Conservation (phyloP, 2,329 filamentous ascomycete genomes). For the Colletotrichum truncatum region DNA sequence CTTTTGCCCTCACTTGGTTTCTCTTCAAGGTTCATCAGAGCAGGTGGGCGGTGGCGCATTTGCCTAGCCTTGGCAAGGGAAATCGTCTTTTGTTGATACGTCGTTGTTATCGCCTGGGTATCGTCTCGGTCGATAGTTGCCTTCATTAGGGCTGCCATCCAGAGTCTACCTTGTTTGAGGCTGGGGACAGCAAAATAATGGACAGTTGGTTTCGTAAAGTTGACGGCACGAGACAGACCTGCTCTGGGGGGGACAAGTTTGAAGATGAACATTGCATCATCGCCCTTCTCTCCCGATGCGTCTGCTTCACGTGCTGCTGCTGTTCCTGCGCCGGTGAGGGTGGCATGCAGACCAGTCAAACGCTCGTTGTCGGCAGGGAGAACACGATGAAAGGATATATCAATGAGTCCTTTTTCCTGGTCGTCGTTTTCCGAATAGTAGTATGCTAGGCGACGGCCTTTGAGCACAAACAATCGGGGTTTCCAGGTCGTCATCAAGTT, state of each 20-base stretch:
- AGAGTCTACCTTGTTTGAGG: slow-evolving; percentile 85
- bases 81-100: slow-evolving; percentile 97
- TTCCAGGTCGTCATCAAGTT: slow-evolving; percentile 99
- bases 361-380: slow-evolving; percentile 92
- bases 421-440: slow-evolving; percentile 95
- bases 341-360: slow-evolving; percentile 89
- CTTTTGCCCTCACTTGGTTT: too few relatives aligned
- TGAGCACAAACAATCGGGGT: slow-evolving; percentile 92
- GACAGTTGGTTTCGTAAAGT: slow-evolving; percentile 96
- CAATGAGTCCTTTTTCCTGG: slow-evolving; percentile 94
- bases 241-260: slow-evolving; percentile 92
- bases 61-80: slow-evolving; percentile 87
- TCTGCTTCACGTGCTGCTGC: slow-evolving; percentile 63
- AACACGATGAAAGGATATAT: slow-evolving; percentile 98
- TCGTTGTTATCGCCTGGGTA: slow-evolving; percentile 81
- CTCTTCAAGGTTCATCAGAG: slow-evolving; percentile 78
- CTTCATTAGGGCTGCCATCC: slow-evolving; percentile 99
- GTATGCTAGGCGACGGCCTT: slow-evolving; percentile 90
- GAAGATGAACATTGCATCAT: slow-evolving; percentile 92
- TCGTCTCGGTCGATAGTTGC: slow-evolving; percentile 96
- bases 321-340: slow-evolving; percentile 85
- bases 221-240: slow-evolving; percentile 88
- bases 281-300: slow-evolving; percentile 55
- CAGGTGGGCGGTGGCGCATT: slow-evolving; percentile 90
- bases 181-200: slow-evolving; percentile 98